Conservation (phyloP, 1,284 basidiomycete species). For the Polyporus tsugae region DNA sequence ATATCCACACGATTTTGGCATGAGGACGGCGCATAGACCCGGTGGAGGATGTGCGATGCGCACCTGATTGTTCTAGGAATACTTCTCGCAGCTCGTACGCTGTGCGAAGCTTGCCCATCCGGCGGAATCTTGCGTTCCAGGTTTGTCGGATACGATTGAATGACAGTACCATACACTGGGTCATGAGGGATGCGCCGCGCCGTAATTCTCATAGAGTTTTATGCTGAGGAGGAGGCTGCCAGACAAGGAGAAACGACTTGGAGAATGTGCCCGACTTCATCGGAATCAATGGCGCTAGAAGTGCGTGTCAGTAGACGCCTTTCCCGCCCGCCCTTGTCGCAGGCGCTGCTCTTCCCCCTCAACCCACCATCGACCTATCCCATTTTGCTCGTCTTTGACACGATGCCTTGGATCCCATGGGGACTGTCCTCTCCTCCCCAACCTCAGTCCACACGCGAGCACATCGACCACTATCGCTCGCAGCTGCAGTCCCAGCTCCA, state of each 20-base stretch:
- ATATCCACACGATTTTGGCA: not conserved
- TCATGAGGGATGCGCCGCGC: too few relatives aligned
- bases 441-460: not conserved
- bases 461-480: not conserved
- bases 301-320: not conserved
- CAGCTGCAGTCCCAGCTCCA: not conserved
- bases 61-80: slow-evolving; percentile 53
- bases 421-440: not conserved
- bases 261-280: too few relatives aligned
- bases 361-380: not conserved
- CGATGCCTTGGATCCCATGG: slow-evolving; percentile 10
- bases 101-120: slow-evolving; percentile 45
- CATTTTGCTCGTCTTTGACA: not conserved
- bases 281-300: too few relatives aligned
- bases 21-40: not conserved
- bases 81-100: slow-evolving; percentile 49
- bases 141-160: too few relatives aligned
- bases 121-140: slow-evolving; percentile 1
- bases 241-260: not conserved
- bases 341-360: not conserved
- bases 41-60: not conserved
- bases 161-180: too few relatives aligned
- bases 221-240: not conserved
- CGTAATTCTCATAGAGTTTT: not conserved
- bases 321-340: not conserved